Evolutionary conservation across 768 basidiomycete species (phyloP), one percentile per base, ranked within the genome.

Genomic region (Boletus pseudo-olivaceus): DNA sequence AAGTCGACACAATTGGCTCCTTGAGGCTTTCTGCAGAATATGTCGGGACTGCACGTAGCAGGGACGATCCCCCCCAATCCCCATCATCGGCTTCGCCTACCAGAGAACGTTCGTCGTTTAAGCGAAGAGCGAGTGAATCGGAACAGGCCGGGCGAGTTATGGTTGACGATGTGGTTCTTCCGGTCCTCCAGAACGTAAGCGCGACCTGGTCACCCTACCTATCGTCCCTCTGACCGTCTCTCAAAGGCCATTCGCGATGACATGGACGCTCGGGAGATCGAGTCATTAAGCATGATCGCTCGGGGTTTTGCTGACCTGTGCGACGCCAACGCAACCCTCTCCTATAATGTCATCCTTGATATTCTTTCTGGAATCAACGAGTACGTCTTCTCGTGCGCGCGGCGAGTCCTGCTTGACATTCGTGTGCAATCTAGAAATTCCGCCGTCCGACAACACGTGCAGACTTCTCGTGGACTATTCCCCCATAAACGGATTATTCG

Each of bases 341-440:
- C 92, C 1, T 96, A 97, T 67, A 87, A 84, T 57, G 75, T 96
- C 43, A 82, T 98, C 38, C 83, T 95, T 51, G 95, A 98, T 65
- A 83, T 98, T 38, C 76, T 98, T 10, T 81, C 87, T 34, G 93
- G 90, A 14, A 88, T 98, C 67, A 91, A 96, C 68, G 90, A 93
- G 94, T 94, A 69, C 58, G 90, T 80, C 15, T 47, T 58, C 38
- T 20, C 56, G 34, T 29, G 23, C 23, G 11, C 29, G 47, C 17
- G 23, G 44, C 17, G 29, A 46, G 50, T 4, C 46, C 39, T 47
- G 29, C 27, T 54, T 55, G 34, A 53, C 59, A 45, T 44, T 44
- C 40, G 38, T 39, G 37, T 55, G 11, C n/a, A 23, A 52, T 23
- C 20, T 63, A 96, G 93, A 55, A 93, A 91, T 67, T 52, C 80